Percentiles rank a stretch among this genome's conserved stretches.
Evolutionary conservation across 164 flowering plant species (phyloP).

Genomic region (Magnolia changhungtana): DNA sequence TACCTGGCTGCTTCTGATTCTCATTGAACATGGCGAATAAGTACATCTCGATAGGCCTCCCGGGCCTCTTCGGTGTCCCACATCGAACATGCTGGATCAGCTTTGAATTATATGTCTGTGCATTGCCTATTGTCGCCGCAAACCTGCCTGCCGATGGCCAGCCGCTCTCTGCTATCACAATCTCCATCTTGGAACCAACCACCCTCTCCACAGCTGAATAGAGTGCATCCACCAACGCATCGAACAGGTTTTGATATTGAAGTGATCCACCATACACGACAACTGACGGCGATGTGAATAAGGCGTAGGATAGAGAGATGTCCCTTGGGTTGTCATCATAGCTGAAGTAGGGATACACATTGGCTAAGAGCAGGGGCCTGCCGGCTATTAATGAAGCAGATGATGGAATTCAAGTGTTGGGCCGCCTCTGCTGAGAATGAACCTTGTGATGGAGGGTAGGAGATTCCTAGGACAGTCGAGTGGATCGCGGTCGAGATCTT

Average conservation of each 20-base stretch:
- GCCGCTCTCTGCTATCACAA: slow-evolving; percentile 16
- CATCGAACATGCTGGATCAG: slow-evolving; percentile 8
- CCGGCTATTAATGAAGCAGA: slow-evolving; percentile 1
- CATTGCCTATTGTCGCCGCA: slow-evolving; percentile 12
- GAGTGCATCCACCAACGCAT: slow-evolving; percentile 11
- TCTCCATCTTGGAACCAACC: not conserved
- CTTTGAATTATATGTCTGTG: slow-evolving; percentile 14
- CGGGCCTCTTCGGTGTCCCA: slow-evolving; percentile 13
- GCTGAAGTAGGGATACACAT: slow-evolving; percentile 12
- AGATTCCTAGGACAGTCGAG: slow-evolving; percentile 1
- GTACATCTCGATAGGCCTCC: slow-evolving; percentile 10
- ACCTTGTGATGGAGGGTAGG: slow-evolving; percentile 23
- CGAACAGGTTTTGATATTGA: slow-evolving; percentile 7
- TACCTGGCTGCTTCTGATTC: slow-evolving; percentile 9
- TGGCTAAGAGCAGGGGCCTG: slow-evolving; percentile 5
- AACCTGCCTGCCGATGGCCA: slow-evolving; percentile 14
- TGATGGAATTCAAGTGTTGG: slow-evolving; percentile 7
- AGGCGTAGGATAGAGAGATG: slow-evolving; percentile 13
- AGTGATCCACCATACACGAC: not conserved
- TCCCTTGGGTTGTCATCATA: not conserved
- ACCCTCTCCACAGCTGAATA: slow-evolving; percentile 14
- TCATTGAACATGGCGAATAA: slow-evolving; percentile 19
- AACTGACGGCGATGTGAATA: slow-evolving; percentile 1
- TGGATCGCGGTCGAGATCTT: slow-evolving; percentile 10
- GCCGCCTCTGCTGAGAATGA: slow-evolving; percentile 14